Conservation (phyloP, 2,329 filamentous ascomycete species). For the Stachybotrys chartarum region DNA sequence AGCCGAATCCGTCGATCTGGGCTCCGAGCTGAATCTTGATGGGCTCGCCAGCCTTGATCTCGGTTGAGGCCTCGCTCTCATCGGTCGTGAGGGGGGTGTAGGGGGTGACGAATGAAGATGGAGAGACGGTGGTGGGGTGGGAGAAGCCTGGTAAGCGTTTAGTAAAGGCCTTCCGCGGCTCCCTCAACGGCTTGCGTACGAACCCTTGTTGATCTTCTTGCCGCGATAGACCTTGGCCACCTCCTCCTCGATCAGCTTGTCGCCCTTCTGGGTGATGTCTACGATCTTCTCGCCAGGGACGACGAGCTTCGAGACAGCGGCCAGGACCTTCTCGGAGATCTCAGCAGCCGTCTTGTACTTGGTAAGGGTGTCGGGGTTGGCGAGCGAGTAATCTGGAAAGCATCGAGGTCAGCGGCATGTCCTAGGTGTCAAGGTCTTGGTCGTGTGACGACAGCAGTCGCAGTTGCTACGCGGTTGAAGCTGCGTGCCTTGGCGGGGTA, state of each 20-base stretch:
- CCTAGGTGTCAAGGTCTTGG: background rate
- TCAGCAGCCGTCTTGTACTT: slow-evolving; percentile 97
- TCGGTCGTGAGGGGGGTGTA: slow-evolving; percentile 91
- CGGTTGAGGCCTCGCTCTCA: slow-evolving; percentile 70
- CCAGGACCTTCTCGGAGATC: slow-evolving; percentile 94
- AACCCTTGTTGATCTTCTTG: slow-evolving; percentile 93
- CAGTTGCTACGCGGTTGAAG: background rate
- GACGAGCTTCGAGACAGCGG: slow-evolving; percentile 68
- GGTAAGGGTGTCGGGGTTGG: slow-evolving; percentile 89
- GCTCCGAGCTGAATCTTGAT: slow-evolving; percentile 99
- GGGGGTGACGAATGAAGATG: slow-evolving; percentile 87
- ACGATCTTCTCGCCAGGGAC: slow-evolving; percentile 87
- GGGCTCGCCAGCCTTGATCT: slow-evolving; percentile 77
- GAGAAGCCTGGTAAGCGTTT: slow-evolving; percentile 58
- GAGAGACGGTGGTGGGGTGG: slow-evolving; percentile 92
- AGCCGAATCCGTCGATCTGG: slow-evolving; percentile 94
- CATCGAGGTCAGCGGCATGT: background rate
- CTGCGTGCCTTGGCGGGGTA: slow-evolving; percentile 3
- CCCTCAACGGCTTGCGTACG: slow-evolving; percentile 10
- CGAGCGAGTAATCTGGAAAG: slow-evolving; percentile 71
- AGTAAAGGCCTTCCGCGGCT: background rate
- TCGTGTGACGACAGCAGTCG: slow-evolving; percentile 2
- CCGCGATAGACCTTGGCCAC: slow-evolving; percentile 94
- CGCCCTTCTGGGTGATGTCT: slow-evolving; percentile 89
- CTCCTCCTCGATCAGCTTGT: slow-evolving; percentile 91